Conservation (phyloP, 176 grass and related monocot genomes). For the Bromus sterilis region DNA sequence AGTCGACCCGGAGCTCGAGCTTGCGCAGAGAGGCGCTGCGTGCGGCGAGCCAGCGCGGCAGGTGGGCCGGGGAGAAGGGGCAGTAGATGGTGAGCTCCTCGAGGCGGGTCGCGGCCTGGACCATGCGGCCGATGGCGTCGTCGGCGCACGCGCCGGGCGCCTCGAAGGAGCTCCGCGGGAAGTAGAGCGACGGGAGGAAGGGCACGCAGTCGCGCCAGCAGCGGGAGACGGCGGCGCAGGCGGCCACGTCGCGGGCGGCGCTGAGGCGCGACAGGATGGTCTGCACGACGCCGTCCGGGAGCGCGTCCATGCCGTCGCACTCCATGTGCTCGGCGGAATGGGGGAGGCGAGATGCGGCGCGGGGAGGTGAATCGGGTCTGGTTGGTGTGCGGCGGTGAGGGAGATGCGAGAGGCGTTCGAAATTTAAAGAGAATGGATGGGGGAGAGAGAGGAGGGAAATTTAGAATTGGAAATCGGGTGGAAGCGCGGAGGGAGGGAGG, state of each 20-base stretch:
- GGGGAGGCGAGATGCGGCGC: not conserved
- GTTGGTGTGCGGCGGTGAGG: not conserved
- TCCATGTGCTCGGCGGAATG: not conserved
- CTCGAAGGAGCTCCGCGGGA: slow-evolving; percentile 51
- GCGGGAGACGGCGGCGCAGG: slow-evolving; percentile 61
- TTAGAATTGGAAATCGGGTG: not conserved
- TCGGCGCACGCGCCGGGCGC: slow-evolving; percentile 6
- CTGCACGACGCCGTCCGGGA: slow-evolving; percentile 81
- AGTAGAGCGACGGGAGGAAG: slow-evolving; percentile 82
- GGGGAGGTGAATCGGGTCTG: not conserved
- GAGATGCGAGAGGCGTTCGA: not conserved
- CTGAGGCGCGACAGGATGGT: slow-evolving; percentile 67
- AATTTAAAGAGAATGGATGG: slow-evolving; percentile 13
- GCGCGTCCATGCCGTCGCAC: slow-evolving; percentile 42
- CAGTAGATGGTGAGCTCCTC: slow-evolving; percentile 95
- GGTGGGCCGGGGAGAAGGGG: slow-evolving; percentile 51
- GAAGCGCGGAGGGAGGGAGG: not conserved
- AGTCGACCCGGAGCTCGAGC: slow-evolving; percentile 79
- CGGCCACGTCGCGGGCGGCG: slow-evolving; percentile 69
- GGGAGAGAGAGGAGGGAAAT: not conserved
- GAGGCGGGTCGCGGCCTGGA: slow-evolving; percentile 39
- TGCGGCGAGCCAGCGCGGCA: slow-evolving; percentile 43
- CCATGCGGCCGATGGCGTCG: slow-evolving; percentile 66
- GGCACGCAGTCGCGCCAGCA: slow-evolving; percentile 67
- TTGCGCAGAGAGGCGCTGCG: slow-evolving; percentile 44